These are phyloP conservation scores for Metrosideros polymorpha DNA, from an alignment of 441 rosid species.

Conservation along the genomic window DNA sequence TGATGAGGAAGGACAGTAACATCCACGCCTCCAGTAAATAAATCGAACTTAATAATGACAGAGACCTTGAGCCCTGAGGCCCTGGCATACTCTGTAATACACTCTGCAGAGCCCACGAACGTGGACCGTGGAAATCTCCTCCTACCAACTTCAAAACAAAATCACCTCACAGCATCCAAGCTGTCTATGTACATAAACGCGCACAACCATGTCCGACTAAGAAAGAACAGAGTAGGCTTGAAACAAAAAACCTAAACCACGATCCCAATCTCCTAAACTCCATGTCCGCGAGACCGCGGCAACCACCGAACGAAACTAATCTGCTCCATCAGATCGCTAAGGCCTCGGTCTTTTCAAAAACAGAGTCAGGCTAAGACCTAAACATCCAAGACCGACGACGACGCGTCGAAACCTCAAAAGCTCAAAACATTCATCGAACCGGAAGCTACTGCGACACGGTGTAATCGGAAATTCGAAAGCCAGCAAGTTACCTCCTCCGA, in stretches of 20 bases:
- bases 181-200: neutral
- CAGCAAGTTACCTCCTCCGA: neutral
- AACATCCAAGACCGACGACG: neutral
- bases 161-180: neutral
- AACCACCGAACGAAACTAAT: neutral
- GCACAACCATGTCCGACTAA: neutral
- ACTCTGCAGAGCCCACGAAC: neutral
- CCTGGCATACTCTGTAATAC: neutral
- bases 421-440: neutral
- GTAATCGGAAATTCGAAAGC: neutral
- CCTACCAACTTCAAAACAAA: neutral
- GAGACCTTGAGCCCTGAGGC: neutral
- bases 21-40: neutral
- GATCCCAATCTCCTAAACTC: neutral
- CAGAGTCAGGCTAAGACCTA: neutral
- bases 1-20: neutral
- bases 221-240: neutral
- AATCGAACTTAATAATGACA: neutral
- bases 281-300: neutral
- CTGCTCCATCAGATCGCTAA: neutral
- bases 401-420: neutral
- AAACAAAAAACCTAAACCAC: neutral
- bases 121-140: neutral
- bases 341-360: neutral
- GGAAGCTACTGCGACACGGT: neutral